A percentile compares a stretch with the other conserved stretches of the same genome.
These are phyloP conservation scores for Capronia americana DNA, from an alignment of 2,329 filamentous ascomycete species.

Conservation along the genomic window DNA sequence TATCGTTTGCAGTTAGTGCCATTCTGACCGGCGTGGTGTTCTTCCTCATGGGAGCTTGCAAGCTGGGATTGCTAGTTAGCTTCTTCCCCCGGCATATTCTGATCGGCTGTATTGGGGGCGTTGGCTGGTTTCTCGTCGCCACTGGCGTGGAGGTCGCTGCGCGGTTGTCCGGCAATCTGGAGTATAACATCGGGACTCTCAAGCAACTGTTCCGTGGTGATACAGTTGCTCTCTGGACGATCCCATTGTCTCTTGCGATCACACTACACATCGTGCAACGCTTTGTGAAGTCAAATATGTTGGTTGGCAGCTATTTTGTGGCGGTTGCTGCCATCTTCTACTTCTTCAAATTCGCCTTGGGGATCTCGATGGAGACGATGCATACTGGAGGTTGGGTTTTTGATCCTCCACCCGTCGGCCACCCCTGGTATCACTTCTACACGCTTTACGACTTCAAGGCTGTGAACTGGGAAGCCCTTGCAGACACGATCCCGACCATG, in stretches of 20 bases:
- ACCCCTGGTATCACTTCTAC: conserved; percentile 98
- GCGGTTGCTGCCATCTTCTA: conserved; percentile 70
- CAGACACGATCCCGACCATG: conserved; percentile 90
- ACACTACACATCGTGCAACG: conserved; percentile 77
- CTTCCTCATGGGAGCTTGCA: conserved; percentile 85
- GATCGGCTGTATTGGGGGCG: conserved; percentile 95
- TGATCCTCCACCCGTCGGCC: conserved; percentile 77
- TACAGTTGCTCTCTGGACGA: conserved; percentile 81
- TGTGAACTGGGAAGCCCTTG: conserved; percentile 82
- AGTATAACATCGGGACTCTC: conserved; percentile 79
- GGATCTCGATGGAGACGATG: conserved; percentile 69
- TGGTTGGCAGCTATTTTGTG: conserved; percentile 87
- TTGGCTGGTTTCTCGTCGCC: conserved; percentile 90
- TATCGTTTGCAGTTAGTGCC: conserved; percentile 87
- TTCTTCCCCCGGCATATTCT: conserved; percentile 97
- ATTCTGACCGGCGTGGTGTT: conserved; percentile 91
- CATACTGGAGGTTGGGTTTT: conserved; percentile 88
- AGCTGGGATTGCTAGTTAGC: conserved; percentile 88
- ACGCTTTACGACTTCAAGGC: conserved; percentile 85
- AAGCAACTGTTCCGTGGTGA: conserved; percentile 74
- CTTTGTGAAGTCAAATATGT: conserved; percentile 79
- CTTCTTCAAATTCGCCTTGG: conserved; percentile 57
- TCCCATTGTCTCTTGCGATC: conserved; percentile 78
- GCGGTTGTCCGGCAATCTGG: conserved; percentile 80
- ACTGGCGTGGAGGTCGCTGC: conserved; percentile 95